Percentiles rank a stretch among this genome's conserved stretches.
These are phyloP conservation scores for Alternaria gaisen DNA, from an alignment of 2,329 filamentous ascomycete species.

Conservation along the genomic window DNA sequence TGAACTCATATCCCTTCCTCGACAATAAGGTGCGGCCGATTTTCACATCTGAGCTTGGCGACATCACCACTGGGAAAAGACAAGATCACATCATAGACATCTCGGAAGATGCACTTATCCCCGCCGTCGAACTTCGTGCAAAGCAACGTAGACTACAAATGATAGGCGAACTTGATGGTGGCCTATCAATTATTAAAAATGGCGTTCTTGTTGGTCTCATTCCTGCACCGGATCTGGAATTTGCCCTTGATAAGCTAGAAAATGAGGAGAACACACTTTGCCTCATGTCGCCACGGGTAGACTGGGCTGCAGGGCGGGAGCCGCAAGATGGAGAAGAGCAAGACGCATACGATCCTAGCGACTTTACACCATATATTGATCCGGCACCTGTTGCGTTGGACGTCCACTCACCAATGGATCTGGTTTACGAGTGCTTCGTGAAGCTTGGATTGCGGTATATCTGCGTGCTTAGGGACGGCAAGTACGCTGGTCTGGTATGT, in stretches of 20 bases:
- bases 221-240: slow-evolving; percentile 92
- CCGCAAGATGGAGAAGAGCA: slow-evolving; percentile 64
- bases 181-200: slow-evolving; percentile 83
- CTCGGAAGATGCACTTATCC: slow-evolving; percentile 79
- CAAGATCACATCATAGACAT: slow-evolving; percentile 88
- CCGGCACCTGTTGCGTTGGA: slow-evolving; percentile 89
- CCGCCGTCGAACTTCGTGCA: slow-evolving; percentile 76
- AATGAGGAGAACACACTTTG: slow-evolving; percentile 79
- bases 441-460: slow-evolving; percentile 94
- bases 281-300: slow-evolving; percentile 77
- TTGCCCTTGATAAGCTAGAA: slow-evolving; percentile 82
- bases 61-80: slow-evolving; percentile 81
- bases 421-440: slow-evolving; percentile 96
- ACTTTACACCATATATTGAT: slow-evolving; percentile 93
- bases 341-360: slow-evolving; percentile 68
- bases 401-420: slow-evolving; percentile 87
- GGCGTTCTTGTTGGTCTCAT: slow-evolving; percentile 87
- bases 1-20: slow-evolving; percentile 98
- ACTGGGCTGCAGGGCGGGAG: slow-evolving; percentile 48
- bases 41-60: slow-evolving; percentile 86
- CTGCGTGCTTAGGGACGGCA: slow-evolving; percentile 84
- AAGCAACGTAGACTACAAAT: slow-evolving; percentile 85
- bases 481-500: slow-evolving; percentile 85
- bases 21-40: slow-evolving; percentile 94
- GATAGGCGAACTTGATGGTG: slow-evolving; percentile 90